A percentile compares a stretch with the other conserved stretches of the same genome.
Evolutionary conservation across 768 basidiomycete species (phyloP).

Genomic region (Hortiboletus flavorubellus): DNA sequence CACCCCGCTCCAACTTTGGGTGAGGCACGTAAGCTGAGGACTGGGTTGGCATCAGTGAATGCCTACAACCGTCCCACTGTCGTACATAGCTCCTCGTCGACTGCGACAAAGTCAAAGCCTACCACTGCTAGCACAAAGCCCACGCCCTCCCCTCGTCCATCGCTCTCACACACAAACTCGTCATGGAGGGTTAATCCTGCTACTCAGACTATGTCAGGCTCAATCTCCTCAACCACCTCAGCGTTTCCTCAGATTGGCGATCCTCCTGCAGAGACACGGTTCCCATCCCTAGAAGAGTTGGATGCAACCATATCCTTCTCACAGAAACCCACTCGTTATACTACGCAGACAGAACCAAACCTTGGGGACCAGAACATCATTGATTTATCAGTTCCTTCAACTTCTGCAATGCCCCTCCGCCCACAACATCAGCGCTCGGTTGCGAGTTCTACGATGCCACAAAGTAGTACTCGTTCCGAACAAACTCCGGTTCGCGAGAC

Average conservation of each 20-base stretch:
- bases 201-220: conserved; percentile 29
- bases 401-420: conserved; percentile 22
- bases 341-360: conserved; percentile 14
- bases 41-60: conserved; percentile 58
- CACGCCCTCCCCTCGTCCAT: conserved; percentile 31
- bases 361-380: conserved; percentile 15
- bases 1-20: conserved; percentile 64
- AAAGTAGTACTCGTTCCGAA: conserved; percentile 50
- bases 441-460: conserved; percentile 12
- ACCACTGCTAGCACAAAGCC: conserved; percentile 18
- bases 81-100: conserved; percentile 13
- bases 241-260: conserved; percentile 38
- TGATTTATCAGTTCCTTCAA: conserved; percentile 22
- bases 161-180: conserved; percentile 12
- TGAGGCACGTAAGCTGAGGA: conserved; percentile 69
- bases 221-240: conserved; percentile 34
- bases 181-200: conserved; percentile 20
- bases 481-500: conserved; percentile 50
- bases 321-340: conserved; percentile 16
- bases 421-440: conserved; percentile 18
- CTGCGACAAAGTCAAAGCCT: conserved; percentile 18
- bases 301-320: conserved; percentile 50
- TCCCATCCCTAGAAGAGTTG: conserved; percentile 85
- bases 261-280: conserved; percentile 64
- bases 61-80: conserved; percentile 29